A percentile compares a stretch with the other conserved stretches of the same genome.
phyloP scores from a whole-genome alignment of 2,329 filamentous ascomycete genomes.

The Fusarium euwallaceae region DNA sequence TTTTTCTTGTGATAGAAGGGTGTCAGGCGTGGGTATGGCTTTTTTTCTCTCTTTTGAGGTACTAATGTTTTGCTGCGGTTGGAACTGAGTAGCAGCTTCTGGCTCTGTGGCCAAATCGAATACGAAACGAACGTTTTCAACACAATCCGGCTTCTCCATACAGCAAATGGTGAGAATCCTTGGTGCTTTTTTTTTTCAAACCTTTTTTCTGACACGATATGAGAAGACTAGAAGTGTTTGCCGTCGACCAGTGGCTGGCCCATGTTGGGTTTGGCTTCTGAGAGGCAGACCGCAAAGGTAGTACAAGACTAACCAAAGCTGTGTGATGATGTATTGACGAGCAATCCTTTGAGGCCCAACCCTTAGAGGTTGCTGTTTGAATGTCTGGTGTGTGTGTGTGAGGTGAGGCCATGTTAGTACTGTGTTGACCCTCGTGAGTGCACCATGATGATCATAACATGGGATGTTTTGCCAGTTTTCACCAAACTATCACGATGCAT shows the following conservation, averaged over 20 bases:
- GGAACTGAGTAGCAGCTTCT: constrained; percentile 18
- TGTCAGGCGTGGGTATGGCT: constrained; percentile 16
- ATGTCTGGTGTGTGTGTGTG: not conserved
- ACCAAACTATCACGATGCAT: not conserved
- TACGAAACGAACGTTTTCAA: constrained; percentile 20
- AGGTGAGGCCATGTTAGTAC: not conserved
- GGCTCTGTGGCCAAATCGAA: constrained; percentile 30
- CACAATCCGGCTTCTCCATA: constrained; percentile 2
- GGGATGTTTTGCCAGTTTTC: not conserved
- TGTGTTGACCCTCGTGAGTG: not conserved
- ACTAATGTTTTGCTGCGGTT: constrained; percentile 26
- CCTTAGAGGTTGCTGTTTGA: not conserved
- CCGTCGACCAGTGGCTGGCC: not conserved
- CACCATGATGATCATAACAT: not conserved
- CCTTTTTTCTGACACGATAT: constrained; percentile 34
- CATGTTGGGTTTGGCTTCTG: not conserved
- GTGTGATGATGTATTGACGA: not conserved
- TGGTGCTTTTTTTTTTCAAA: constrained; percentile 22
- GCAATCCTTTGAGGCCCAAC: not conserved
- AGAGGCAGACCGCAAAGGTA: constrained; percentile 14
- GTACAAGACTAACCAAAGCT: constrained; percentile 1
- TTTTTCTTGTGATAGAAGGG: not conserved
- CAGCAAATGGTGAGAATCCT: constrained; percentile 42
- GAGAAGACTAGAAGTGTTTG: constrained; percentile 30
- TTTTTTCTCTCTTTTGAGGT: constrained; percentile 12